Base-by-base conservation (phyloP, 257 asterid species). In the Rubia yunnanensis region DNA sequence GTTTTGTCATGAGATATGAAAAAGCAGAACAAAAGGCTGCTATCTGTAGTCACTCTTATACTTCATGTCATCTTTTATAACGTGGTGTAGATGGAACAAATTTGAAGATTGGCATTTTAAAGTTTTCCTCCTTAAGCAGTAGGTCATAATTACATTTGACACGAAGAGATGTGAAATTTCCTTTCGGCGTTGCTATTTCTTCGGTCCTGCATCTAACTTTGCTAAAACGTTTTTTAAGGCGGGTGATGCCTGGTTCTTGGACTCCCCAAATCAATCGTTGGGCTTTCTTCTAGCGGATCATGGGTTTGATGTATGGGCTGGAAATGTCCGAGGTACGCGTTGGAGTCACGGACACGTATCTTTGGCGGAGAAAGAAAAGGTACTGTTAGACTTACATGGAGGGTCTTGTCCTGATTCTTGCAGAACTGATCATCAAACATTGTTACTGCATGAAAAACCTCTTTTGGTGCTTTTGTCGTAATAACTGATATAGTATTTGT, bases 231-330 rank as follows among this genome's bases (percentile, higher is more conserved):
- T 50, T 60, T 36, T 44, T 52, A 74, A 94, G 99, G 92, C 90
- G 56, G 99, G 97, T 74, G 99, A 94, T 76, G 95, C 96, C 8
- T 90, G 97, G 97, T 94, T 94, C 85, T 36, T 94, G 92, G 83
- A 94, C 75, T 79, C 95, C 50, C 78, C 81, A 49, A 73, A 76
- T 70, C 84, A 90, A 60, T 88, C 99, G n/a, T 73, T 90, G 77
- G 99, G 99, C 38, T 94, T 90, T 79, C 76, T 94, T 76, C 99
- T 90, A 77, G 96, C 99, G 63, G 78, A 85, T 81, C 84, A 69
- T 18, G 99, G 95, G 41, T 94, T 81, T 78, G 99, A 94, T 84
- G 96, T 94, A 41, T 94, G 97, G 99, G 95, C 85, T 76, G 99
- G 95, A 72, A 94, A 86, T 76, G 99, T 90, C 70, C 97, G 99